phyloP scores from a whole-genome alignment of 2,329 filamentous ascomycete species.

The Beauveria caledonica region DNA sequence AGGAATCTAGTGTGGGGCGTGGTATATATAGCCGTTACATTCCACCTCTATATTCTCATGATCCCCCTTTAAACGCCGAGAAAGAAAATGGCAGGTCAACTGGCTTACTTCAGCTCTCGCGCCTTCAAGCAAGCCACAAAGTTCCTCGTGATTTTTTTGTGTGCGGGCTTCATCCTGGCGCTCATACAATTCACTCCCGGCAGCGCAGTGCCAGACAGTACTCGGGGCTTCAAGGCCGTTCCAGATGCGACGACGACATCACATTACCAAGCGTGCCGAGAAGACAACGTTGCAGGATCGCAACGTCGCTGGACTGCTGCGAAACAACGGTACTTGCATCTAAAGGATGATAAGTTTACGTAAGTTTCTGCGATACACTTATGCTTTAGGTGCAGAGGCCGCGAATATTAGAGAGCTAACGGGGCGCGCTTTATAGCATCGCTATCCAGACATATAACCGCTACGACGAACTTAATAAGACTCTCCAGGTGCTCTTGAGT shows the following conservation, averaged over 20 bases:
- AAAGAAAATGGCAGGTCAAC: constrained; percentile 18
- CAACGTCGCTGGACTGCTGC: background rate
- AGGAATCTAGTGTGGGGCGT: no score
- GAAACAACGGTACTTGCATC: background rate
- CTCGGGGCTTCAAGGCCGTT: background rate
- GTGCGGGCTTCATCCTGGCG: constrained; percentile 21
- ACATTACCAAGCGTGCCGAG: background rate
- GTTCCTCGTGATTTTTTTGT: constrained; percentile 13
- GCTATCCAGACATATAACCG: no score
- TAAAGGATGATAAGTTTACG: background rate
- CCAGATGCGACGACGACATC: background rate
- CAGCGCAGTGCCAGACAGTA: constrained; percentile 18
- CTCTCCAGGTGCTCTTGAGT: no score
- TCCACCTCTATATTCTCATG: constrained; percentile 45
- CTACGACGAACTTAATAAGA: no score
- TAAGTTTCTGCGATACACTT: background rate
- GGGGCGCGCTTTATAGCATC: no score
- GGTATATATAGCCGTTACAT: no score
- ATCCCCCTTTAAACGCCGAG: constrained; percentile 32
- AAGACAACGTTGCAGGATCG: background rate
- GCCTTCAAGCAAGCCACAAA: constrained; percentile 36
- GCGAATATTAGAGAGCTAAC: background rate
- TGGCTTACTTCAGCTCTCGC: constrained; percentile 17
- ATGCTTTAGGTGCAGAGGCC: background rate
- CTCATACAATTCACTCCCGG: constrained; percentile 38